Base-by-base conservation (phyloP, 139 green algal genomes). In the Coelastrella sp. region DNA sequence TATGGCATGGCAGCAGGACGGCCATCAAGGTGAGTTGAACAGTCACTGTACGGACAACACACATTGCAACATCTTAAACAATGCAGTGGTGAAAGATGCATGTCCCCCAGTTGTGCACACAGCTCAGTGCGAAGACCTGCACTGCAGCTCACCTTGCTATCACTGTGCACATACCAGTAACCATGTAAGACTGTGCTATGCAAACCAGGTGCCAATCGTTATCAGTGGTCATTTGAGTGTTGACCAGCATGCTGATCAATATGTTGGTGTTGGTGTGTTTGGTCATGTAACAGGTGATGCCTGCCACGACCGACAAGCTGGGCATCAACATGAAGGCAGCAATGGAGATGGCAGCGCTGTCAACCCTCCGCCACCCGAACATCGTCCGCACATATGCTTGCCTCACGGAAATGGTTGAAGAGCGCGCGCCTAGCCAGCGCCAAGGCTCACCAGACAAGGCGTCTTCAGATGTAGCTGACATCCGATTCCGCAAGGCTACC, bases 371-470 rank as follows among this genome's bases (percentile, higher is more conserved):
- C 50, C 74, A 82, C 74, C 74, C 74, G 19, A 82, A 82, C 51
- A 82, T 82, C 15, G 74, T 82, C 21, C 43, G 30, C 3, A 66
- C 57, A 3, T 82, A 82, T 37, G 48, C 74, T 11, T 82, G 74
- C 38, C 74, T 82, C 13, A 82, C 74, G 53, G 74, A 82, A 23
- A 82, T 82, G 74, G 74, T 82, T 0, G 50, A 82, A 60, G 45
- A 64, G 30, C 38, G 74, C 8, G 8, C 5, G 19, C 17, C 43
- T n/a, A 11, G 48, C 43, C 21, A 11, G 43, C 23, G 48, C 48
- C 13, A 11, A n/a, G n/a, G n/a, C n/a, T n/a, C n/a, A n/a, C n/a
- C n/a, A n/a, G n/a, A n/a, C n/a, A n/a, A n/a, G n/a, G n/a, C n/a
- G n/a, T n/a, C n/a, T n/a, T n/a, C n/a, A n/a, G n/a, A n/a, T n/a